These are phyloP conservation scores for Rutstroemia sp. DNA, from an alignment of 2,329 filamentous ascomycete species.

Conservation along the genomic window DNA sequence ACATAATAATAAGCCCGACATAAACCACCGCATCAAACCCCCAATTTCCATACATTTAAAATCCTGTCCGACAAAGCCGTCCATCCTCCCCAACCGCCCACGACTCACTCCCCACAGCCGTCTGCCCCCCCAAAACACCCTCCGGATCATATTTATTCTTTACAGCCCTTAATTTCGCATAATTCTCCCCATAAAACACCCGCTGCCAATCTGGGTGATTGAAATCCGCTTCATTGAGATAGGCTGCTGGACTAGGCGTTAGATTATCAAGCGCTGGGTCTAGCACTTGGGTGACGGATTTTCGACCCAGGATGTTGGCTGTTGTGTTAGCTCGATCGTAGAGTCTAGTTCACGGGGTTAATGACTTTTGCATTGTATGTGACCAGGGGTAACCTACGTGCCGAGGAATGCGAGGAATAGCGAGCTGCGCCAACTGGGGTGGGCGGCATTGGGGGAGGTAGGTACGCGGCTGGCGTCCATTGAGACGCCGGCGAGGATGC, in stretches of 20 bases:
- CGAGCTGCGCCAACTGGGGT: conserved; percentile 6
- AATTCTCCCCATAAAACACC: conserved; percentile 34
- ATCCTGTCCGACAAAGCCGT: no score
- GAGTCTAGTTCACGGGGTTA: not conserved
- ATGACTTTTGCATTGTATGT: not conserved
- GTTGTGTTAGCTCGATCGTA: not conserved
- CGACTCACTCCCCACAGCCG: not conserved
- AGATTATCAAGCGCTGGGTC: not conserved
- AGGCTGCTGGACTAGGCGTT: conserved; percentile 16
- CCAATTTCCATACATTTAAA: no score
- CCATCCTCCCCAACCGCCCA: not conserved
- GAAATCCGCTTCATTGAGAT: conserved; percentile 44
- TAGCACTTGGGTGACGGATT: not conserved
- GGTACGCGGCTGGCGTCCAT: conserved; percentile 3
- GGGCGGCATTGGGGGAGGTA: not conserved
- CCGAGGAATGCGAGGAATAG: conserved; percentile 9
- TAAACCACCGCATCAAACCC: no score
- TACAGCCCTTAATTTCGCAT: conserved; percentile 6
- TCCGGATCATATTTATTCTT: conserved; percentile 11
- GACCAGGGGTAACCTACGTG: not conserved
- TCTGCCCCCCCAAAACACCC: not conserved
- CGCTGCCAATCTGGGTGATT: conserved; percentile 35
- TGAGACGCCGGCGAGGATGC: conserved; percentile 4
- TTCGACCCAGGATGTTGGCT: not conserved
- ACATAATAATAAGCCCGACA: no score